Evolutionary conservation across 805 yeast genomes (phyloP), one percentile per base, ranked within the genome.

Genomic region (Lachancea cidri): DNA sequence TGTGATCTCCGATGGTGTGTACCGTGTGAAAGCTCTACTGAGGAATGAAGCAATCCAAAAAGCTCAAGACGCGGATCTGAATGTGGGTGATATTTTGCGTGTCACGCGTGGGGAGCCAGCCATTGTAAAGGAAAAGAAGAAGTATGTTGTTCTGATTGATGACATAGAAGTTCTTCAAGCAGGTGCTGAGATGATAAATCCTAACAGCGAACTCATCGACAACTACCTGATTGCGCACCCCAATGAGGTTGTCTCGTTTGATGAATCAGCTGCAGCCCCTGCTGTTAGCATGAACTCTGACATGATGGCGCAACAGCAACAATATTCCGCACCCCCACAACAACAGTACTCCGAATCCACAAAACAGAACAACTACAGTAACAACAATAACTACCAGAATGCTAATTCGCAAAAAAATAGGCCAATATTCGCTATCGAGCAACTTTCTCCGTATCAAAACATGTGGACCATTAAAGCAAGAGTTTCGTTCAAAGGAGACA

Each of bases 391-490:
- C 31, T n/a, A 25, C 4, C 25, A 32, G 13, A 27, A 20, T 15
- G 41, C 54, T 15, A 15, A 29, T 13, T 60, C 64, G 25, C 62
- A 62, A 40, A 55, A 49, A 38, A 53, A 61, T 8, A 65, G 60
- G 34, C 71, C 74, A 22, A 69, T 84, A 30, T 77, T 76, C 51
- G 83, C 94, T 8, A 86, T 89, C 52, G 96, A 86, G 57, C 86
- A 82, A 48, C 69, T 93, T 38, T 86, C 96, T 9, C 98, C 98
- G 6, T 93, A 85, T 61, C 93, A 86, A 60, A 83, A 81, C 58
- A 71, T 74, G 38, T 93, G 98, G 98, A 82, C 91, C 5, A 86
- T 93, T 54, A 87, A 86, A 55, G 98, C 94, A 1, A 79, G 98
- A 58, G 93, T 88, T 18, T 81, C 95, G 1, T 81, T 74, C 62